Evolutionary conservation across 352 stramenopile genomes (phyloP).

Genomic region (Sclerospora graminicola): DNA sequence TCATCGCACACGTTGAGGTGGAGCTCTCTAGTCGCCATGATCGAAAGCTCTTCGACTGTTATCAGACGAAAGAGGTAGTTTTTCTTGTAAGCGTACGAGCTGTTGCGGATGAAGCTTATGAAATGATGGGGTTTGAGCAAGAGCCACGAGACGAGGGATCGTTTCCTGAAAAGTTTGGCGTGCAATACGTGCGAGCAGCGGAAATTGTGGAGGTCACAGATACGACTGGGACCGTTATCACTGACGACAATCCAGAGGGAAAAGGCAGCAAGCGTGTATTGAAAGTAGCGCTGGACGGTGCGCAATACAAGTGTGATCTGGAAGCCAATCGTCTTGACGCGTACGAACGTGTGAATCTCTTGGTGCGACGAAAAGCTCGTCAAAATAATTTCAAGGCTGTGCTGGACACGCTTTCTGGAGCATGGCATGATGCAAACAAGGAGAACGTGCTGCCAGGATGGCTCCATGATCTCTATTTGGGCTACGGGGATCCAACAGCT

Average conservation of each 20-base stretch:
- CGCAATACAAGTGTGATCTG: constrained; percentile 91
- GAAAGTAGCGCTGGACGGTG: constrained; percentile 84
- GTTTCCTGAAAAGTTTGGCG: constrained; percentile 85
- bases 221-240: constrained; percentile 50
- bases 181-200: constrained; percentile 64
- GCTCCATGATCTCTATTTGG: constrained; percentile 92
- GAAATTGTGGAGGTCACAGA: constrained; percentile 84
- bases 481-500: constrained; percentile 84
- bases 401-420: constrained; percentile 76
- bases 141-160: constrained; percentile 16
- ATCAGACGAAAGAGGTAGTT: constrained; percentile 89
- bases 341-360: constrained; percentile 89
- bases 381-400: constrained; percentile 95
- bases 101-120: constrained; percentile 49
- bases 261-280: constrained; percentile 81
- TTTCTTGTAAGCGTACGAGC: constrained; percentile 87
- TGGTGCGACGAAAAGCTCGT: constrained; percentile 82
- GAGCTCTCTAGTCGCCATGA: constrained; percentile 64
- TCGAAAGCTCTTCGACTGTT: constrained; percentile 71
- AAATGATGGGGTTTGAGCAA: constrained; percentile 46
- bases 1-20: constrained; percentile 81
- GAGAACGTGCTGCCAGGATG: constrained; percentile 80
- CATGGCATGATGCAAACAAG: constrained; percentile 18
- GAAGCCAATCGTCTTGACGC: constrained; percentile 39
- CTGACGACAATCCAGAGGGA: constrained; percentile 23